These are phyloP conservation scores for Mangifera indica DNA, from an alignment of 345 rosid genomes.

Conservation along the genomic window DNA sequence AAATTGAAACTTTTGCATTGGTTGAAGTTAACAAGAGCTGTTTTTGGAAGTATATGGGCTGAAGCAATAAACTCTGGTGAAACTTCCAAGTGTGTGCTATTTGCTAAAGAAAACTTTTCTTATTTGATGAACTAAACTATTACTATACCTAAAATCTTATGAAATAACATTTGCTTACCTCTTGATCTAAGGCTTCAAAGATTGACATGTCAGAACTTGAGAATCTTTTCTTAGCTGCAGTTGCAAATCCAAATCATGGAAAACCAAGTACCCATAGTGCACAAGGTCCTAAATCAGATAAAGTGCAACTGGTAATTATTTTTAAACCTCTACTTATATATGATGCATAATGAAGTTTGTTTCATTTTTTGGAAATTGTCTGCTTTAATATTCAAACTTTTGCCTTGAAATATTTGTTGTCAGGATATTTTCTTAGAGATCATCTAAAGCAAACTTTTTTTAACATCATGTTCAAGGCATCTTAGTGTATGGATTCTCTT, in stretches of 20 bases:
- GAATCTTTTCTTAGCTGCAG: conserved; percentile 77
- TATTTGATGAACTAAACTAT: conserved; percentile 18
- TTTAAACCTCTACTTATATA: conserved; percentile 1
- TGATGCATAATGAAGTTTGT: not conserved
- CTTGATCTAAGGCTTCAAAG: conserved; percentile 72
- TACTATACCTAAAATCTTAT: conserved; percentile 1
- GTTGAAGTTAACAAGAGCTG: conserved; percentile 92
- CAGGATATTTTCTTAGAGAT: not conserved
- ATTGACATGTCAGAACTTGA: conserved; percentile 96
- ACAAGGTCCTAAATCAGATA: conserved; percentile 69
- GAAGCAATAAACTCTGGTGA: conserved; percentile 72
- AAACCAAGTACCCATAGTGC: conserved; percentile 42
- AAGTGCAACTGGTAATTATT: conserved; percentile 81
- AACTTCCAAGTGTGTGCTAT: conserved; percentile 59
- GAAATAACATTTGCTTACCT: conserved; percentile 13
- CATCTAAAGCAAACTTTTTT: not conserved
- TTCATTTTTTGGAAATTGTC: conserved; percentile 6
- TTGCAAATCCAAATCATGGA: conserved; percentile 49
- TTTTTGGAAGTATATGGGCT: conserved; percentile 96
- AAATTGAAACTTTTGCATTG: conserved; percentile 96
- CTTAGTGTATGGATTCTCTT: not conserved
- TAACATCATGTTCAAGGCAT: not conserved
- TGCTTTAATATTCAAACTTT: not conserved
- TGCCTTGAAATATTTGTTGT: not conserved
- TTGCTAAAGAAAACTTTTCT: conserved; percentile 7